A percentile compares a stretch with the other conserved stretches of the same genome.
Conservation (phyloP, 495 filamentous ascomycete species). For the Xylaria venustula region DNA sequence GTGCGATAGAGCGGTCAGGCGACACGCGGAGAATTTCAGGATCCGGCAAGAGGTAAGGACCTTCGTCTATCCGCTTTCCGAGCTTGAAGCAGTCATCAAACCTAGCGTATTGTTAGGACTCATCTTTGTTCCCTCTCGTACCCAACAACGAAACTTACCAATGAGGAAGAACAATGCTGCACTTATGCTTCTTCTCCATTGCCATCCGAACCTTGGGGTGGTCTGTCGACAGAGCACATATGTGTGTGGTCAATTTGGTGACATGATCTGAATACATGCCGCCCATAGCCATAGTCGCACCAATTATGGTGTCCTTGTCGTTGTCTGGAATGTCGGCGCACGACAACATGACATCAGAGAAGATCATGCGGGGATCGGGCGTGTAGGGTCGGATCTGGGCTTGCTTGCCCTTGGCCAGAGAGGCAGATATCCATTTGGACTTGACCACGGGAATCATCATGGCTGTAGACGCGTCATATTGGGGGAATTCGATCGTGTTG, state of each 20-base stretch:
- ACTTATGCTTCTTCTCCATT: conserved; percentile 58
- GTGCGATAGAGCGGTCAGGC: conserved; percentile 53
- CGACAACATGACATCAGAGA: conserved; percentile 75
- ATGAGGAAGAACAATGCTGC: conserved; percentile 90
- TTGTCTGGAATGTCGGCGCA: conserved; percentile 78
- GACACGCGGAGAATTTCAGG: conserved; percentile 68
- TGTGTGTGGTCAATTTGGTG: conserved; percentile 75
- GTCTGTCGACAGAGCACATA: conserved; percentile 79
- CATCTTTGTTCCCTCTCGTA: background rate
- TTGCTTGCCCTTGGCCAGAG: conserved; percentile 64
- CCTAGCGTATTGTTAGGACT: conserved; percentile 48
- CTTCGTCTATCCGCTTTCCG: conserved; percentile 80
- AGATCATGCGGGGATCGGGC: conserved; percentile 86
- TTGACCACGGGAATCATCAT: conserved; percentile 82
- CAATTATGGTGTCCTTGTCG: conserved; percentile 90
- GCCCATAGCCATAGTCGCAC: conserved; percentile 85
- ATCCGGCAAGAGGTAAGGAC: conserved; percentile 83
- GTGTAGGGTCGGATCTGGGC: conserved; percentile 79
- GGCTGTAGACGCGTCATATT: conserved; percentile 68
- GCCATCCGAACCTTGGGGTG: conserved; percentile 67
- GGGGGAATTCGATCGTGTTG: conserved; percentile 80
- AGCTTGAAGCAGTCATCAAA: conserved; percentile 96
- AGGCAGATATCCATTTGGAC: conserved; percentile 72
- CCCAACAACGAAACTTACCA: conserved; percentile 57
- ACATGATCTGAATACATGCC: conserved; percentile 71